Evolutionary conservation across 495 filamentous ascomycete species (phyloP), one percentile per base, ranked within the genome.

Genomic region (Amniculicola lignicola): DNA sequence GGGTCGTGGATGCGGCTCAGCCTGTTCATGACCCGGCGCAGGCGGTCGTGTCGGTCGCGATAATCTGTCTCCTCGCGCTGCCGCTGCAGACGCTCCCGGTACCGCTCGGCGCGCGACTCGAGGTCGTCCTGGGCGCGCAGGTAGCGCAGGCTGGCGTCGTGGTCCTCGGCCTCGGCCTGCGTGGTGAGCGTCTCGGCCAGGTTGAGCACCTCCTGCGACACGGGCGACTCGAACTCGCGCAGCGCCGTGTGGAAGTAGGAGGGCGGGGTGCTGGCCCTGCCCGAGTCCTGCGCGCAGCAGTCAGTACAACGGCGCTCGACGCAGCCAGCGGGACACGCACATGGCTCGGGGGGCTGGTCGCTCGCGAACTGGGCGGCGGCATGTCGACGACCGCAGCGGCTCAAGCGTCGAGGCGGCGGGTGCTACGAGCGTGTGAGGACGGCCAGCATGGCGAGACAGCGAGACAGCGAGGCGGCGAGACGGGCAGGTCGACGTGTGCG

Each of bases 141-240:
- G 57, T 82, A 82, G 66, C 69, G 78, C 48, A 83, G 45, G 59
- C 41, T 52, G 28, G 45, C 40, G 22, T 49, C 74, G 70, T 82
- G 74, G 50, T 75, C 77, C 54, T 78, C 79, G 57, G 82, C 76
- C 57, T 77, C 77, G 33, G 71, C 68, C 52, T 73, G 70, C 39
- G 72, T 72, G 24, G 64, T 71, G 2, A 77, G 63, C 7, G 75
- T 76, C 12, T 72, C 59, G 14, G 75, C 74, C 38, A 78, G 67
- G 49, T 77, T 72, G 31, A 76, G 72, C 15, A 76, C 72, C 42
- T 79, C 70, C 50, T 45, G 51, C 40, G 53, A 47, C 41, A 57
- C 60, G 22, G 55, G 54, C 38, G 69, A 71, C 36, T 78, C 71
- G 21, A 75, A 65, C 54, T 69, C 54, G 33, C 51, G 57, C 1